These are phyloP conservation scores for Fusarium transvaalense DNA, from an alignment of 2,329 filamentous ascomycete genomes.

Conservation along the genomic window DNA sequence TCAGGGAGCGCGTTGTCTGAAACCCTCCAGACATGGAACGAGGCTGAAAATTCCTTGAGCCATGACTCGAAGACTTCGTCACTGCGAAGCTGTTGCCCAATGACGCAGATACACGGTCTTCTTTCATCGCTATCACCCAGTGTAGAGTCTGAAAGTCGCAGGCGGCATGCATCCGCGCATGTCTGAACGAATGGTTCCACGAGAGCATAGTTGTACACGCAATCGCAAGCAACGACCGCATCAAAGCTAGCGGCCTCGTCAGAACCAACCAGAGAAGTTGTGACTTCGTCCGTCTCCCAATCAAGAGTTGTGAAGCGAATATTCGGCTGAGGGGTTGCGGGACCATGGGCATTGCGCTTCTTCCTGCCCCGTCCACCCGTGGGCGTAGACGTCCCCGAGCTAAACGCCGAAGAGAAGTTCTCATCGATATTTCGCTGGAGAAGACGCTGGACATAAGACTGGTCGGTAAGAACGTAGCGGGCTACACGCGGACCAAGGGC, in stretches of 20 bases:
- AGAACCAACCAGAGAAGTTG: conserved; percentile 55
- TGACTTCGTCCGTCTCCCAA: conserved; percentile 80
- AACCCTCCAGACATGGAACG: conserved; percentile 83
- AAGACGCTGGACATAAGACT: conserved; percentile 83
- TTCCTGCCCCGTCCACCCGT: conserved; percentile 32
- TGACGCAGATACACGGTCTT: conserved; percentile 76
- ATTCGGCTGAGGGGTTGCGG: conserved; percentile 47
- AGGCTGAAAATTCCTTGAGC: conserved; percentile 74
- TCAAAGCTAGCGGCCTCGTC: conserved; percentile 68
- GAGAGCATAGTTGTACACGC: conserved; percentile 92
- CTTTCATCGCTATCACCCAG: conserved; percentile 30
- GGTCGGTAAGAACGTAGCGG: conserved; percentile 86
- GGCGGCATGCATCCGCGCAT: conserved; percentile 78
- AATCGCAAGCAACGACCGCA: conserved; percentile 86
- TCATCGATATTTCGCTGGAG: conserved; percentile 80
- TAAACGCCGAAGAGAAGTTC: conserved; percentile 58
- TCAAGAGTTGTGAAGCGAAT: conserved; percentile 76
- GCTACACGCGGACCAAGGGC: conserved; percentile 71
- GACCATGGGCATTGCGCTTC: conserved; percentile 35
- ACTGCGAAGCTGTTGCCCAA: conserved; percentile 90
- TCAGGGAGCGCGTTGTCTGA: conserved; percentile 71
- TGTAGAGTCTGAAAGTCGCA: conserved; percentile 57
- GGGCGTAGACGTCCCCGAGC: conserved; percentile 23
- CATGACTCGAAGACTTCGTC: conserved; percentile 87
- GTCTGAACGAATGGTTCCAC: conserved; percentile 85